Conservation (phyloP, 805 yeast genomes). For the Peterozyma xylosa region DNA sequence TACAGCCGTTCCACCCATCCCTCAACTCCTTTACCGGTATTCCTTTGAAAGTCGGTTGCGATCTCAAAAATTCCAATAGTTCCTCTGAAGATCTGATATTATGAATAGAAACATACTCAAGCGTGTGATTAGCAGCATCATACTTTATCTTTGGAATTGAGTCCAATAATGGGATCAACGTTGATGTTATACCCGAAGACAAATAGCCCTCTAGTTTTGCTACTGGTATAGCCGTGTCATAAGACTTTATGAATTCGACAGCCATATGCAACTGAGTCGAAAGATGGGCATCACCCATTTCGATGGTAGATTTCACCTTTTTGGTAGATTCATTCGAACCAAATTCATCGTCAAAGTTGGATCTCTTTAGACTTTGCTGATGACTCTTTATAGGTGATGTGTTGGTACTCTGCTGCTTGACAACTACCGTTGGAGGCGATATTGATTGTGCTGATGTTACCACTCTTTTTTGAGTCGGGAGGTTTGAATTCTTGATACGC, state of each 20-base stretch:
- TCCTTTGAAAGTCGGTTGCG: constrained; percentile 85
- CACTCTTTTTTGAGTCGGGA: constrained; percentile 29
- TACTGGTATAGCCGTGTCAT: constrained; percentile 64
- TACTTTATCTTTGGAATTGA: constrained; percentile 73
- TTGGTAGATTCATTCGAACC: background rate
- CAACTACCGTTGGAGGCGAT: background rate
- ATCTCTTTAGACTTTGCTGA: constrained; percentile 11
- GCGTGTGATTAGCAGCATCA: constrained; percentile 51
- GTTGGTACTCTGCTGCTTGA: constrained; percentile 3
- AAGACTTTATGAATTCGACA: constrained; percentile 74
- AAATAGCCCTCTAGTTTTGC: constrained; percentile 61
- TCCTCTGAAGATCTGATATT: constrained; percentile 80
- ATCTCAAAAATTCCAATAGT: constrained; percentile 61
- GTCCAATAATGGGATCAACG: constrained; percentile 62
- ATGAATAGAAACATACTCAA: constrained; percentile 84
- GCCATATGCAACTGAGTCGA: constrained; percentile 88
- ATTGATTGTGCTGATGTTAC: constrained; percentile 9
- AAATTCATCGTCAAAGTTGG: constrained; percentile 16
- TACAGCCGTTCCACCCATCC: constrained; percentile 94
- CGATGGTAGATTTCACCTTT: constrained; percentile 4
- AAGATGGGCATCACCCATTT: constrained; percentile 42
- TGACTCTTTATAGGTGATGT: constrained; percentile 9
- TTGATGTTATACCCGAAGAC: constrained; percentile 49
- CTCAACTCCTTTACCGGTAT: constrained; percentile 65
- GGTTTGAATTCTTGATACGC: constrained; percentile 41